Base-by-base conservation (phyloP, 306 rosid species). In the Luffa acutangula region DNA sequence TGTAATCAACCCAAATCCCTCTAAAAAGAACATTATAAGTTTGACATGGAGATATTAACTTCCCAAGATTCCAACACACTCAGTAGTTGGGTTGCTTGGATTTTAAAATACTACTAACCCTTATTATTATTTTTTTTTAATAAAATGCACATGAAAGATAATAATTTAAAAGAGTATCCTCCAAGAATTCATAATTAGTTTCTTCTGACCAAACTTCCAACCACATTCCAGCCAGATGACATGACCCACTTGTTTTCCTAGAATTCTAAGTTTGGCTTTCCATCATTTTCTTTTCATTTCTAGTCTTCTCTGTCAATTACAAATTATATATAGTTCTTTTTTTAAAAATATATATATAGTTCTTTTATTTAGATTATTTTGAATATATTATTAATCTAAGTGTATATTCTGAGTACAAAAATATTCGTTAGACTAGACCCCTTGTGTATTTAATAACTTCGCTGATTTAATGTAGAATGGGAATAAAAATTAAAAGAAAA, bases 61-160 rank as follows among this genome's bases (percentile, higher is more conserved):
- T 17, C 51, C 65, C 2, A 17, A 54, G 4, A 51, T 17, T 7
- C 49, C 49, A 33, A 56, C 79, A 52, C 25, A 78, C 41, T 64
- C 43, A 81, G 82, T 78, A 9, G 89, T 82, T 79, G 80, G 73
- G 78, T 85, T 81, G 80, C 86, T 84, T 85, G 88, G 83, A 84
- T 78, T 63, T 56, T 71, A 86, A 84, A 87, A 82, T 59, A 45
- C 76, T 49, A 83, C 82, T 36, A 45, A 48, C 43, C 15, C 4
- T 66, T 45, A 58, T 37, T 66, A 48, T 39, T 6, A 41, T 5
- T 39, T 51, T 51, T 37, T 36, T 71, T 46, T 31, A 12, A 12
- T 13, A 46, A 72, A 25, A 36, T 72, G 77, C 77, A 46, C 42
- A 65, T 48, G 33, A 46, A 69, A 80, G 0, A 2, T 83, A 56